phyloP scores from a whole-genome alignment of 306 rosid species.

The Trifolium pratense region DNA sequence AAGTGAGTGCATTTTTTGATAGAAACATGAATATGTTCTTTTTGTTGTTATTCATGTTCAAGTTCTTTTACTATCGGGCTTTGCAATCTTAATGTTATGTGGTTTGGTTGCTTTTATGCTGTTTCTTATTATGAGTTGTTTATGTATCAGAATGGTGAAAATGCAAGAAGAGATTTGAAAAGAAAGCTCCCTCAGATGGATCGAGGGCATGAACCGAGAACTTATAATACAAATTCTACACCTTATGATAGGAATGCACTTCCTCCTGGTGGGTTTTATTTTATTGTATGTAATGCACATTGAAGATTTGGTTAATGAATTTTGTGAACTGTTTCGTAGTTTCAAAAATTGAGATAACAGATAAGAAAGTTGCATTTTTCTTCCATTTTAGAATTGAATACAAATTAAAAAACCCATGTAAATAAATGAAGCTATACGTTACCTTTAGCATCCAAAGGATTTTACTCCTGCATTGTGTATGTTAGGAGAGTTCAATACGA shows the following conservation, averaged over 20 bases:
- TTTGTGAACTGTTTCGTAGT: conserved; percentile 7
- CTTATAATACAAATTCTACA: conserved; percentile 49
- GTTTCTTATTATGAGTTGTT: conserved; percentile 43
- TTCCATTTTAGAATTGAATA: conserved; percentile 11
- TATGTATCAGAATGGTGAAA: conserved; percentile 72
- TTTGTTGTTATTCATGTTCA: conserved; percentile 11
- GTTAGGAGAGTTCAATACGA: neutral
- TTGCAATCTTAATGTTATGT: conserved; percentile 7
- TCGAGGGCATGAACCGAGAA: conserved; percentile 58
- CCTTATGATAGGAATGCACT: conserved; percentile 62
- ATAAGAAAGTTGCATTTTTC: conserved; percentile 16
- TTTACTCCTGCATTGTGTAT: conserved; percentile 2
- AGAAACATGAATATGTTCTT: conserved; percentile 6
- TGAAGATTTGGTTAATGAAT: conserved; percentile 18
- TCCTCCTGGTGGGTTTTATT: conserved; percentile 71
- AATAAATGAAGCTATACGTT: conserved; percentile 10
- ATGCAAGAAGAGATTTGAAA: conserved; percentile 65
- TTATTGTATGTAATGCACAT: conserved; percentile 8
- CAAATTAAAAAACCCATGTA: neutral
- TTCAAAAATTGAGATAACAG: neutral
- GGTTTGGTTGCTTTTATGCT: conserved; percentile 15
- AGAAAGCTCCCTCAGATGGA: conserved; percentile 66
- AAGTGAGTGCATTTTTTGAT: conserved; percentile 14
- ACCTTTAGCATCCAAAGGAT: conserved; percentile 11
- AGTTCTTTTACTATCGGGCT: conserved; percentile 9